Evolutionary conservation across 2,329 filamentous ascomycete species (phyloP).

Genomic region (Coniochaeta sp.): DNA sequence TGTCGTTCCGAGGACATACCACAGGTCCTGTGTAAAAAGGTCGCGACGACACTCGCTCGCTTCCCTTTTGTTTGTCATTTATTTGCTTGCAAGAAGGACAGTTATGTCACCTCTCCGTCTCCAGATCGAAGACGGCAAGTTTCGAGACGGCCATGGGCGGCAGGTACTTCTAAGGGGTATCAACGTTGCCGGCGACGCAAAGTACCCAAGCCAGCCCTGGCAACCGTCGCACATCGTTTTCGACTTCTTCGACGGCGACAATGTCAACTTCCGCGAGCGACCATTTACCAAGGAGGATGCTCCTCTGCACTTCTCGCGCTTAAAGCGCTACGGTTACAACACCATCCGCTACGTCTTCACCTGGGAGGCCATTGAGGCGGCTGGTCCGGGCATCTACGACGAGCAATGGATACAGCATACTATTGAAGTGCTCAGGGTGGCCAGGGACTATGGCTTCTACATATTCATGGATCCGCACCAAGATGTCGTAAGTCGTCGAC

Average conservation of each 20-base stretch:
- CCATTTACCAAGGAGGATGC: constrained; percentile 82
- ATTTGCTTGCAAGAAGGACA: not conserved
- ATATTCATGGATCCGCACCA: constrained; percentile 99
- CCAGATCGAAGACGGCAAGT: constrained; percentile 75
- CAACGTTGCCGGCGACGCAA: constrained; percentile 86
- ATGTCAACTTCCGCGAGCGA: constrained; percentile 78
- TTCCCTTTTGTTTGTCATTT: not conserved
- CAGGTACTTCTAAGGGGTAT: constrained; percentile 88
- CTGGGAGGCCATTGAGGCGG: constrained; percentile 97
- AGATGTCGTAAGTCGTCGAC: constrained; percentile 60
- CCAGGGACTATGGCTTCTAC: constrained; percentile 88
- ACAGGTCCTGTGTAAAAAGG: not conserved
- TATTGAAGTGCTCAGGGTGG: constrained; percentile 72
- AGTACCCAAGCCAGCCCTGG: constrained; percentile 76
- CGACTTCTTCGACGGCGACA: constrained; percentile 87
- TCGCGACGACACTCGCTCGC: not conserved
- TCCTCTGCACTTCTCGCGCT: constrained; percentile 73
- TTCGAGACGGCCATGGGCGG: constrained; percentile 73
- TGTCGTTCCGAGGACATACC: not conserved
- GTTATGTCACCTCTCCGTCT: constrained; percentile 69
- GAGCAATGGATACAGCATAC: constrained; percentile 91
- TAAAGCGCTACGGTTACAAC: constrained; percentile 91
- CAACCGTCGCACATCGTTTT: constrained; percentile 71
- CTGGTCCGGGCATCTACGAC: constrained; percentile 85
- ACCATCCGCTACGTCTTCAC: constrained; percentile 95